Evolutionary conservation across 805 yeast genomes (phyloP), one percentile per base, ranked within the genome.

Genomic region (Candida vartiovaarae): DNA sequence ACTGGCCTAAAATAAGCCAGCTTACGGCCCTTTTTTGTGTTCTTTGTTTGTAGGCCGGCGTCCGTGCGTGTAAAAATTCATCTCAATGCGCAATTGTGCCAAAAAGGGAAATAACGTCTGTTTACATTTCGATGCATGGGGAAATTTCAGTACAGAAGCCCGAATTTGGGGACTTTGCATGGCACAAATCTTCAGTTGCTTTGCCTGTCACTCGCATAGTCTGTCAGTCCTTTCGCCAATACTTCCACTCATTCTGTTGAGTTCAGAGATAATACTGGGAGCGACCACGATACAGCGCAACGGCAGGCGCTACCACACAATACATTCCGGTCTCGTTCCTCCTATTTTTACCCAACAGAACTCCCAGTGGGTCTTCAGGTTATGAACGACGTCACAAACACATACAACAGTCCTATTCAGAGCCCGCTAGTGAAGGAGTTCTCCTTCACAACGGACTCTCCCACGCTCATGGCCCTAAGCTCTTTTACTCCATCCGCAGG

Each of bases 351-450:
- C 27, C 23, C 28, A 35, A 35, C 30, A 25, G 20, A 25, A 8
- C 7, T 24, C n/a, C 28, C 9, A 25, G 29, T 11, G 31, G n/a
- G 20, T 26, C 11, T 8, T 10, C 28, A 15, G 8, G 26, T 11
- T 4, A 45, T 48, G 49, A 36, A 48, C 34, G 52, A 48, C 45
- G 46, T 48, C 41, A 48, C 52, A 24, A 48, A 48, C 43, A 46
- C 49, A 8, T 38, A 32, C 33, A 20, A 31, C 26, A 38, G 40
- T 38, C 40, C 40, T 28, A 28, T 28, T 2, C 30, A 30, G 33
- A 38, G 34, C 27, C 25, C 38, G 7, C 30, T 7, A 8, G 8
- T 30, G 34, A 38, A 30, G 31, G 40, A 36, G 32, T 36, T 36
- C 25, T 11, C 39, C n/a, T 36, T 36, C 32, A 27, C 39, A 23